phyloP scores from a whole-genome alignment of 805 yeast genomes.

The Lipomyces orientalis region DNA sequence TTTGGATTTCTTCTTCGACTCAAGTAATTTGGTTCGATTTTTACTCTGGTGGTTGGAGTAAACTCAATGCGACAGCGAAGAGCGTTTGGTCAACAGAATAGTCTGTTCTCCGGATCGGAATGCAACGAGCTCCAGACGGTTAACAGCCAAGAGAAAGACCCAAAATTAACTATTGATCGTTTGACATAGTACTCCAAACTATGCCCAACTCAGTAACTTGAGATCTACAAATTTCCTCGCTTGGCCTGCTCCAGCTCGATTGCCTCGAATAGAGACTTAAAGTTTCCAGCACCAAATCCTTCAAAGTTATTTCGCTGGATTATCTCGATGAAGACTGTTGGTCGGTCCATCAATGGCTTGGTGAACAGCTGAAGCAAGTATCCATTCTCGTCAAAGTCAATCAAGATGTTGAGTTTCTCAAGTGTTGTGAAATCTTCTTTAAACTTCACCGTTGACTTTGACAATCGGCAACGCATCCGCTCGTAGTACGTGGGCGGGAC shows the following conservation, averaged over 20 bases:
- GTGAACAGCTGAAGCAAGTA: constrained; percentile 77
- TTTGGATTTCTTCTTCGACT: too few relatives aligned
- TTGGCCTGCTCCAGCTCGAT: constrained; percentile 72
- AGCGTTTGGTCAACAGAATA: too few relatives aligned
- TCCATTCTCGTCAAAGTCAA: constrained; percentile 75
- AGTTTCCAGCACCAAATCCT: constrained; percentile 89
- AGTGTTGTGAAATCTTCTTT: constrained; percentile 59
- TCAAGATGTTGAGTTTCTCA: constrained; percentile 56
- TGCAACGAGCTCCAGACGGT: too few relatives aligned
- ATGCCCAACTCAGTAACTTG: not conserved
- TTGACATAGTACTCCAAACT: too few relatives aligned
- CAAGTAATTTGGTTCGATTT: too few relatives aligned
- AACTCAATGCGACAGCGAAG: too few relatives aligned
- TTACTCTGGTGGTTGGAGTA: too few relatives aligned
- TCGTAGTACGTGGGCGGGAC: constrained; percentile 65
- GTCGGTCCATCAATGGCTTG: constrained; percentile 50
- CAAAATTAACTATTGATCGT: too few relatives aligned
- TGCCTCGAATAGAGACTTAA: constrained; percentile 77
- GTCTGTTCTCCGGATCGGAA: too few relatives aligned
- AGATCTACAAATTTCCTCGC: constrained; percentile 61
- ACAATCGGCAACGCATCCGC: constrained; percentile 54
- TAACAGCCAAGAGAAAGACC: too few relatives aligned
- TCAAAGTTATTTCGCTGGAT: constrained; percentile 78
- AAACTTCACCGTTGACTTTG: constrained; percentile 48
- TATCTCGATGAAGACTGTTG: constrained; percentile 79